Base-by-base conservation (phyloP, 129 eudicot genomes). In the Chrysanthemum lavandulifolium region DNA sequence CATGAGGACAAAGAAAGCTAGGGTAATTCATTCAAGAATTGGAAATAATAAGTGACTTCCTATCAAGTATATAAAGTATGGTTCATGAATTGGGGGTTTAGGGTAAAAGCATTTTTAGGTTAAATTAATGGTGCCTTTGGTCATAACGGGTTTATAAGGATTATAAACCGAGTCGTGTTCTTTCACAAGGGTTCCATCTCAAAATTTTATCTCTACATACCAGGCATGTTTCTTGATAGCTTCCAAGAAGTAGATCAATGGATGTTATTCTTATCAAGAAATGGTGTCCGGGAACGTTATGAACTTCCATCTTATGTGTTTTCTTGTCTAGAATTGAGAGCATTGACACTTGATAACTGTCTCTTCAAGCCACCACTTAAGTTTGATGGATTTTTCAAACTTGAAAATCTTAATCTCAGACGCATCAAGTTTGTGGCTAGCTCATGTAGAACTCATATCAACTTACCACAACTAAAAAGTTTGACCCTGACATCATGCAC, bases 241-340 rank as follows among this genome's bases (percentile, higher is more conserved):
- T 65, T 49, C 65, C 63, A 14, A 72, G 82, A 73, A 51, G 55
- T 79, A 1, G 65, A 79, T 49, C 69, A 57, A 57, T 73, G 78
- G 83, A 60, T 79, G 52, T 21, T 15, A 49, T 51, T 60, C 25
- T 57, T 79, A 18, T 79, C 75, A 57, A 59, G 48, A 73, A 52
- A 73, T 4, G 69, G 65, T 50, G 74, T 79, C 0, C 51, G 11
- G 59, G 71, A 79, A 18, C n/a, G n/a, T n/a, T n/a, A n/a, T n/a
- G n/a, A n/a, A n/a, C n/a, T 15, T 61, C 23, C 1, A 5, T 9
- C 27, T 31, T 13, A n/a, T 5, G 21, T 76, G 19, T 59, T 56
- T 14, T 68, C 67, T 47, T 76, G 80, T 15, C 36, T 25, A 25
- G 15, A 58, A 15, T 48, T 76, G 68, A 76, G 33, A 45, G 27